A percentile compares a stretch with the other conserved stretches of the same genome.
phyloP scores from a whole-genome alignment of 2,329 filamentous ascomycete genomes.

The Aspergillus sp. region DNA sequence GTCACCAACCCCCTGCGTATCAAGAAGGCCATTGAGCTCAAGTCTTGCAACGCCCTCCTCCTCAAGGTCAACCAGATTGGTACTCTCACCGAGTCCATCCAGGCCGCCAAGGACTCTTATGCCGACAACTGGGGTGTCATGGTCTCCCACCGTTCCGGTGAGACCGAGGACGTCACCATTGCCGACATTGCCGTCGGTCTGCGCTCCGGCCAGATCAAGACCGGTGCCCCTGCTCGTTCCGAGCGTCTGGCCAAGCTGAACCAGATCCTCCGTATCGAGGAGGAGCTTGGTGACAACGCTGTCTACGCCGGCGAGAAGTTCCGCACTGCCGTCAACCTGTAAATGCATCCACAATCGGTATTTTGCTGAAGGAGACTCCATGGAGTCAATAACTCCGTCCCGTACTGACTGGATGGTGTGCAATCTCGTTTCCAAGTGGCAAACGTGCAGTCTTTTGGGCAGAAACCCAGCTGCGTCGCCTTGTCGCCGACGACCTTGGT shows the following conservation, averaged over 20 bases:
- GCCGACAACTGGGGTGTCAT: slow-evolving; percentile 97
- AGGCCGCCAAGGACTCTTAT: slow-evolving; percentile 98
- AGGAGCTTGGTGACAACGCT: slow-evolving; percentile 91
- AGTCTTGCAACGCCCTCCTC: slow-evolving; percentile 96
- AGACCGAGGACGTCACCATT: slow-evolving; percentile 99
- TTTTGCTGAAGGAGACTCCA: not conserved
- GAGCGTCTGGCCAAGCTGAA: slow-evolving; percentile 99
- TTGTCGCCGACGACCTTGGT: slow-evolving; percentile 7
- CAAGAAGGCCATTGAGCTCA: slow-evolving; percentile 99
- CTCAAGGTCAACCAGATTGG: slow-evolving; percentile 99
- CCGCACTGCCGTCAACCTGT: slow-evolving; percentile 86
- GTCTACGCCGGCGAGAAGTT: slow-evolving; percentile 91
- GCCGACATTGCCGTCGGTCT: slow-evolving; percentile 97
- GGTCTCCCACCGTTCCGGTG: slow-evolving; percentile 98
- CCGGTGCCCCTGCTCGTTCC: slow-evolving; percentile 89
- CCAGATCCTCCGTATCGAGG: slow-evolving; percentile 99
- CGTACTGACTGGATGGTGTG: not conserved
- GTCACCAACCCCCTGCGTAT: slow-evolving; percentile 99
- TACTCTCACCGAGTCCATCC: slow-evolving; percentile 97
- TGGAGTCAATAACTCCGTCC: not conserved
- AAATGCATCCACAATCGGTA: slow-evolving; percentile 41
- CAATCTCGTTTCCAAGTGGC: slow-evolving; percentile 5
- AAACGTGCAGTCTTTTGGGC: slow-evolving; percentile 6
- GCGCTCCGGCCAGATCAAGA: slow-evolving; percentile 97
- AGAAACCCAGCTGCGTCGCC: slow-evolving; percentile 6